phyloP scores from a whole-genome alignment of 345 rosid genomes.

The Brassica nigra region DNA sequence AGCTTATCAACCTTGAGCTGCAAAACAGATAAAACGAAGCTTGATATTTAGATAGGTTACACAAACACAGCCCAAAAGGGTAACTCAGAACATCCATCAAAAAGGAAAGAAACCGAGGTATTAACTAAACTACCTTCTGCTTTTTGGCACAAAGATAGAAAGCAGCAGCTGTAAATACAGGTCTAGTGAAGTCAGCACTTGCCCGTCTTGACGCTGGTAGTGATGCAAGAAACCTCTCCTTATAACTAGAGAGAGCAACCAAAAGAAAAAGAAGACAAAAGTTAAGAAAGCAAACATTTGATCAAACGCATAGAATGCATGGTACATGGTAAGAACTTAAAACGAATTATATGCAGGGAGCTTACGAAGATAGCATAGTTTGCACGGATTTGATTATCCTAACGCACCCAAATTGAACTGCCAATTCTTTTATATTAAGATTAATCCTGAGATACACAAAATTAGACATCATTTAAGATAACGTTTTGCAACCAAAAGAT shows the following conservation, averaged over 20 bases:
- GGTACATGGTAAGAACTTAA: neutral
- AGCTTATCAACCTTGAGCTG: conserved; percentile 89
- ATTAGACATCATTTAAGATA: neutral
- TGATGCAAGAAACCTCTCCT: conserved; percentile 76
- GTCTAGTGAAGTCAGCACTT: conserved; percentile 73
- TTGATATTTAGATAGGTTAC: neutral
- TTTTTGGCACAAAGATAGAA: conserved; percentile 84
- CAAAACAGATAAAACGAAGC: conserved; percentile 9
- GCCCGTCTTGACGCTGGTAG: conserved; percentile 71
- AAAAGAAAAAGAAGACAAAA: neutral
- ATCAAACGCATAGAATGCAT: conserved; percentile 43
- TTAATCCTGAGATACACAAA: conserved; percentile 50
- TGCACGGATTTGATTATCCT: conserved; percentile 81
- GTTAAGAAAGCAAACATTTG: conserved; percentile 41
- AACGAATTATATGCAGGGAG: neutral
- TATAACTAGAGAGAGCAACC: conserved; percentile 51
- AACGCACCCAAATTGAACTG: conserved; percentile 86
- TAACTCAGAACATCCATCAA: neutral
- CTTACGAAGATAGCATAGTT: conserved; percentile 74
- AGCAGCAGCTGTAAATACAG: conserved; percentile 87
- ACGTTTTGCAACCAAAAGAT: neutral
- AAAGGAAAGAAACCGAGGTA: neutral
- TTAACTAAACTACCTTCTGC: conserved; percentile 58
- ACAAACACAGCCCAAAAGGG: neutral
- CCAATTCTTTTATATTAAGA: conserved; percentile 73